Conservation (phyloP, 345 rosid genomes). For the Eucalyptus globulus region DNA sequence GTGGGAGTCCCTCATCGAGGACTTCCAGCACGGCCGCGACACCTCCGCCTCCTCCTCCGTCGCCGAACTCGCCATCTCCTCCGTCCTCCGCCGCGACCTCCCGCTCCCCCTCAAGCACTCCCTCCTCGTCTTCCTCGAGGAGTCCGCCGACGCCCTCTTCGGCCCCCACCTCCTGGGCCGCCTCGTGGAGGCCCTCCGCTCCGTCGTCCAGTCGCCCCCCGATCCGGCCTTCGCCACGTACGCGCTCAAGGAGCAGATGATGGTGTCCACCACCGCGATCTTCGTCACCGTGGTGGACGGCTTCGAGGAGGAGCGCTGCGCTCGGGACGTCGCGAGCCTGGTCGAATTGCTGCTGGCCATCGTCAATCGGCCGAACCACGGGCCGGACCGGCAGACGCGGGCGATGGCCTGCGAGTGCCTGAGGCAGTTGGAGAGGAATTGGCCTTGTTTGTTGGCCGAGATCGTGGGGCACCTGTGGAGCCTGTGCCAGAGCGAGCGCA, state of each 20-base stretch:
- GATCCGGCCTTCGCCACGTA: constrained; percentile 36
- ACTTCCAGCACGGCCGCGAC: constrained; percentile 59
- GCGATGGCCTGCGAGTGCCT: constrained; percentile 83
- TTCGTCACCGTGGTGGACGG: constrained; percentile 25
- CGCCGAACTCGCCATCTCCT: constrained; percentile 50
- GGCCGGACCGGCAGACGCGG: constrained; percentile 72
- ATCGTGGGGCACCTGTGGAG: constrained; percentile 79
- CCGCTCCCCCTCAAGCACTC: constrained; percentile 58
- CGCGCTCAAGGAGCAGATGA: constrained; percentile 66
- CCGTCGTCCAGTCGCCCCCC: constrained; percentile 58
- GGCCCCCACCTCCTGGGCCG: constrained; percentile 23
- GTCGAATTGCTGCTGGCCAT: constrained; percentile 64
- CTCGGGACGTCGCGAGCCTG: constrained; percentile 27
- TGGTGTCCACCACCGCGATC: constrained; percentile 71
- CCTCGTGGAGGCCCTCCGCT: constrained; percentile 54
- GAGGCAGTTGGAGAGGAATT: constrained; percentile 66
- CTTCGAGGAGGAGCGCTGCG: background rate
- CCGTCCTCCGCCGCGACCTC: constrained; percentile 56
- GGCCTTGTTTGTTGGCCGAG: constrained; percentile 71
- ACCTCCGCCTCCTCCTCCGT: constrained; percentile 18
- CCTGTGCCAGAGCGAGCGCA: constrained; percentile 82
- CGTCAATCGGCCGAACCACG: constrained; percentile 83
- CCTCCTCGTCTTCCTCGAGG: constrained; percentile 74
- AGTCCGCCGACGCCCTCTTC: constrained; percentile 25
- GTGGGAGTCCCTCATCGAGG: constrained; percentile 76